phyloP scores from a whole-genome alignment of 441 rosid genomes.

The Gossypium schwendimanii region DNA sequence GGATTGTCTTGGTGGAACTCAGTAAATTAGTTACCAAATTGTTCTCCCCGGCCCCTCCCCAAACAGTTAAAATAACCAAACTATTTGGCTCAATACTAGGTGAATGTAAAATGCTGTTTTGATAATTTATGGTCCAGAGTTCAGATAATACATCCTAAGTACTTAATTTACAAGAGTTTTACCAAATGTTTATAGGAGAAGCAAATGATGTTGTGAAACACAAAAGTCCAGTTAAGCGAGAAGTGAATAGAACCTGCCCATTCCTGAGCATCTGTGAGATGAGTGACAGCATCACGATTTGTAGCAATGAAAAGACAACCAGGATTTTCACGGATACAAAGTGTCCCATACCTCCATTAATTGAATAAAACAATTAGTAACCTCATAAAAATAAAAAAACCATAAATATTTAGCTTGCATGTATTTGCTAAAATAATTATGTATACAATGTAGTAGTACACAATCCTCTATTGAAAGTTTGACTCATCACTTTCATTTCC shows the following conservation, averaged over 20 bases:
- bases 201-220: constrained; percentile 1
- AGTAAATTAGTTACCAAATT: not conserved
- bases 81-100: not conserved
- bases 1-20: not conserved
- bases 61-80: not conserved
- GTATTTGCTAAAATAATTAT: not conserved
- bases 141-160: not conserved
- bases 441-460: not conserved
- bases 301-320: constrained; percentile 75
- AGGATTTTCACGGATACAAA: constrained; percentile 67
- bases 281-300: constrained; percentile 73
- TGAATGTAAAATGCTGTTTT: not conserved
- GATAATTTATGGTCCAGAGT: constrained; percentile 1
- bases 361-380: constrained; percentile 9
- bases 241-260: constrained; percentile 55
- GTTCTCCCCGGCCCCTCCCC: not conserved
- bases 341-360: constrained; percentile 57
- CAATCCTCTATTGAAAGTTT: not conserved
- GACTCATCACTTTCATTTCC: not conserved
- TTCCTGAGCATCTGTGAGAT: constrained; percentile 80
- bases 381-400: not conserved
- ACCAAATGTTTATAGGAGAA: not conserved
- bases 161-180: not conserved
- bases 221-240: not conserved
- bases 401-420: constrained; percentile 1